These are phyloP conservation scores for Globisporangium canariense DNA, from an alignment of 352 stramenopile genomes.

Conservation along the genomic window DNA sequence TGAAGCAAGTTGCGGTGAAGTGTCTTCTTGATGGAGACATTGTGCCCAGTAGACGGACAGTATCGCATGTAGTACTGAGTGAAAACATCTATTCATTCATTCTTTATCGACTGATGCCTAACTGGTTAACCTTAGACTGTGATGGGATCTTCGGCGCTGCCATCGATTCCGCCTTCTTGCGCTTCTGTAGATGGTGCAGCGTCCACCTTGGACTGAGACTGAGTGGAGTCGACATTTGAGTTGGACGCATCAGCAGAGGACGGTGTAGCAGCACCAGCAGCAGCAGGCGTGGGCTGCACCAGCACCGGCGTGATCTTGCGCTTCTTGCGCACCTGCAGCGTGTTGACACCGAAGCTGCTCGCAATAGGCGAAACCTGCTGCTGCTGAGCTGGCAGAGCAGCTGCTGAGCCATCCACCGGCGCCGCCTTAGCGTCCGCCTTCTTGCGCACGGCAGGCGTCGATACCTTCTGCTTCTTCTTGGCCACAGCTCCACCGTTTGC, in stretches of 20 bases:
- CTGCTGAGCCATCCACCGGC: neutral
- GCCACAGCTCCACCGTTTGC: conserved; percentile 3
- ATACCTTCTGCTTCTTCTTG: conserved; percentile 29
- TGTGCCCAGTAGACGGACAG: neutral
- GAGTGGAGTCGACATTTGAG: neutral
- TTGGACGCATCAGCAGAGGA: no score
- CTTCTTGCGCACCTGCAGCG: conserved; percentile 82
- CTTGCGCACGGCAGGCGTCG: conserved; percentile 22
- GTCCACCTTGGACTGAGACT: neutral
- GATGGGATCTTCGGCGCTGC: conserved; percentile 4
- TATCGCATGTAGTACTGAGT: neutral
- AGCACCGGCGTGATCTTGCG: conserved; percentile 63
- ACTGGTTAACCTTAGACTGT: neutral
- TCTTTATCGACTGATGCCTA: neutral
- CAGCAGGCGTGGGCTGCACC: conserved; percentile 14
- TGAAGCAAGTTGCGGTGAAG: neutral
- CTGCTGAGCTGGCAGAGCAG: conserved; percentile 11
- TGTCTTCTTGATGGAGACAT: neutral
- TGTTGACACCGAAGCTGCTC: conserved; percentile 34
- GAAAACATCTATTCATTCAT: conserved; percentile 4
- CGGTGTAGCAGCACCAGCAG: no score
- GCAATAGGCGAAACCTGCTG: conserved; percentile 12
- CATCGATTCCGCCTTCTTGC: neutral
- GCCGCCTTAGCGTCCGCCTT: conserved; percentile 12
- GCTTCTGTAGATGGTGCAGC: neutral